Evolutionary conservation across 257 asterid species (phyloP).

Genomic region (Prunella vulgaris): DNA sequence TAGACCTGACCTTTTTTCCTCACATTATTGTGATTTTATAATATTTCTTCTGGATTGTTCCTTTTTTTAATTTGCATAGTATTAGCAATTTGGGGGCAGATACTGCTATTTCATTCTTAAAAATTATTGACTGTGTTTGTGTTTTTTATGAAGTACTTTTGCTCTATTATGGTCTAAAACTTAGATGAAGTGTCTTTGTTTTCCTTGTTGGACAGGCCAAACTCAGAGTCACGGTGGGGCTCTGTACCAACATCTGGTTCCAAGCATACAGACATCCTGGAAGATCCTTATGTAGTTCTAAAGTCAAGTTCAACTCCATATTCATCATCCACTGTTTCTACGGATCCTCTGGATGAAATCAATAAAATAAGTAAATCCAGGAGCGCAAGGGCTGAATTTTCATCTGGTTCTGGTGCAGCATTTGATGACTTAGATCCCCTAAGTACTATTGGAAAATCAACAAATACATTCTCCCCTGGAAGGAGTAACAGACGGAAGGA

Average conservation of each 20-base stretch:
- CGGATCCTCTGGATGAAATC: conserved; percentile 75
- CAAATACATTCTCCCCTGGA: conserved; percentile 51
- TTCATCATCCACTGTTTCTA: conserved; percentile 42
- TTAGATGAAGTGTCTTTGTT: conserved; percentile 14
- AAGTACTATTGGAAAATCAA: conserved; percentile 47
- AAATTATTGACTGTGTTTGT: background rate
- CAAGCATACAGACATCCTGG: conserved; percentile 37
- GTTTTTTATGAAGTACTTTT: background rate
- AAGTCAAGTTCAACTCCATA: conserved; percentile 52
- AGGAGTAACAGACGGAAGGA: conserved; percentile 47
- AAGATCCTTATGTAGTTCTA: conserved; percentile 75
- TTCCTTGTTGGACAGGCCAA: conserved; percentile 53
- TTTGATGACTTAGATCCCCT: conserved; percentile 86
- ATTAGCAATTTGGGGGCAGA: conserved; percentile 1
- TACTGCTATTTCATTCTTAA: background rate
- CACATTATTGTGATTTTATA: background rate
- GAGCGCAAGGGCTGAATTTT: conserved; percentile 47
- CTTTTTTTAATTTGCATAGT: background rate
- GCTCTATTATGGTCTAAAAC: background rate
- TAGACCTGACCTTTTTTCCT: background rate
- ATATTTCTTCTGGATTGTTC: background rate
- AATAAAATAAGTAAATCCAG: conserved; percentile 55
- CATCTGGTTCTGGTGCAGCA: conserved; percentile 55
- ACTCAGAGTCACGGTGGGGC: conserved; percentile 58
- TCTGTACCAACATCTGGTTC: conserved; percentile 49